A percentile compares a stretch with the other conserved stretches of the same genome.
phyloP scores from a whole-genome alignment of 176 grass and related monocot species.

The Puya raimondii region DNA sequence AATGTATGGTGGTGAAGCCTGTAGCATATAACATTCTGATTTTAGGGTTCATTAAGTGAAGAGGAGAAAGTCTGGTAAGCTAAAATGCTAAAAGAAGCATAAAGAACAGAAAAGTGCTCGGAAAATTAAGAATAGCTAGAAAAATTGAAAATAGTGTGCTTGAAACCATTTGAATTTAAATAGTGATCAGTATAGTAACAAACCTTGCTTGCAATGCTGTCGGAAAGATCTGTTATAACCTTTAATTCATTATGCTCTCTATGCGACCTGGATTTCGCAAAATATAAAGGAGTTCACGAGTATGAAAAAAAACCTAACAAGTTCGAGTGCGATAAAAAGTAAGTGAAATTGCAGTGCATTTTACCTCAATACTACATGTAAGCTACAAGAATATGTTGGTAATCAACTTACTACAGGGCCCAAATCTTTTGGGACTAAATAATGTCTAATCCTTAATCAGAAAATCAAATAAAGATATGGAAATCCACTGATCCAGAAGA shows the following conservation, averaged over 20 bases:
- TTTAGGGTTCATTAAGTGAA: background rate
- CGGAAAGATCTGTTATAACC: slow-evolving; percentile 38
- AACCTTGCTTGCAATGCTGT: slow-evolving; percentile 52
- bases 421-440: too few relatives aligned
- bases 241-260: slow-evolving; percentile 30
- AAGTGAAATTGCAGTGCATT: background rate
- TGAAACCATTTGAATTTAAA: background rate
- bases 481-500: too few relatives aligned
- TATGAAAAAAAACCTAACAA: background rate
- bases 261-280: slow-evolving; percentile 2
- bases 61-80: too few relatives aligned
- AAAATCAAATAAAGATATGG: too few relatives aligned
- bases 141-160: background rate
- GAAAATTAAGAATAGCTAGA: background rate
- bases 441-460: too few relatives aligned
- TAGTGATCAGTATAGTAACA: background rate
- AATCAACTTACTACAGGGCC: too few relatives aligned
- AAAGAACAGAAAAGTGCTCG: background rate
- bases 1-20: slow-evolving; percentile 64
- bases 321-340: background rate
- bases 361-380: too few relatives aligned
- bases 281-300: background rate
- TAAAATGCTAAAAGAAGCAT: background rate
- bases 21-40: slow-evolving; percentile 1
- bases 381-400: too few relatives aligned